Conservation (phyloP, 2,329 filamentous ascomycete species). For the Kalmusia sp. region DNA sequence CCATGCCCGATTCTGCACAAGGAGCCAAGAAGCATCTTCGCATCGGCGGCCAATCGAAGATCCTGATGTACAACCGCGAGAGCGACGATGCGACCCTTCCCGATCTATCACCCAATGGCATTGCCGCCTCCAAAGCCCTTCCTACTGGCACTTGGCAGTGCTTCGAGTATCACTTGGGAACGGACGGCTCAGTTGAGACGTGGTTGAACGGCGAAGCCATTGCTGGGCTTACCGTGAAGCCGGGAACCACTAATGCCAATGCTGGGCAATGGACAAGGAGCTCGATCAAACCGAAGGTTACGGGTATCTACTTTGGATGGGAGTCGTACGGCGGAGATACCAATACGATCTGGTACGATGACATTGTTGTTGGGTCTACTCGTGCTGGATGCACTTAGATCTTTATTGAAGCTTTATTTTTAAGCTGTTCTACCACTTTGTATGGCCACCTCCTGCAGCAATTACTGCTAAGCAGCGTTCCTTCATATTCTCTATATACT, state of each 20-base stretch:
- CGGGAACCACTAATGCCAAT: constrained; percentile 59
- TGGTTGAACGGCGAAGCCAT: constrained; percentile 64
- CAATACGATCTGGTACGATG: constrained; percentile 71
- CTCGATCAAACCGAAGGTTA: constrained; percentile 59
- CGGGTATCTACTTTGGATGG: constrained; percentile 68
- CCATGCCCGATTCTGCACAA: constrained; percentile 66
- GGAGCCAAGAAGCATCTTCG: constrained; percentile 66
- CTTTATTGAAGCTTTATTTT: no score
- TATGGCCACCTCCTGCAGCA: constrained; percentile 15
- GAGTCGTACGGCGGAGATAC: constrained; percentile 67
- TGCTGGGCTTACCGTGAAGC: constrained; percentile 58
- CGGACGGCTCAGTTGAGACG: constrained; percentile 66
- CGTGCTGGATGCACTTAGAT: constrained; percentile 58
- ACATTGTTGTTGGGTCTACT: constrained; percentile 58
- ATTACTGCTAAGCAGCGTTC: constrained; percentile 17
- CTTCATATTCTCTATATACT: constrained; percentile 17
- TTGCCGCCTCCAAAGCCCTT: constrained; percentile 61
- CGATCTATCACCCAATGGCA: constrained; percentile 66
- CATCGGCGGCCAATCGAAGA: constrained; percentile 66
- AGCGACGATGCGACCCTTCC: constrained; percentile 68
- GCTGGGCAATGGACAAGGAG: constrained; percentile 62
- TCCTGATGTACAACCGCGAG: constrained; percentile 71
- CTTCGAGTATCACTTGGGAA: constrained; percentile 67
- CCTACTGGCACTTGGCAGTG: constrained; percentile 63
- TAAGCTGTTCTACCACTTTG: constrained; percentile 14